Evolutionary conservation across 2,329 filamentous ascomycete species (phyloP).

Genomic region (Botrytis squamosa): DNA sequence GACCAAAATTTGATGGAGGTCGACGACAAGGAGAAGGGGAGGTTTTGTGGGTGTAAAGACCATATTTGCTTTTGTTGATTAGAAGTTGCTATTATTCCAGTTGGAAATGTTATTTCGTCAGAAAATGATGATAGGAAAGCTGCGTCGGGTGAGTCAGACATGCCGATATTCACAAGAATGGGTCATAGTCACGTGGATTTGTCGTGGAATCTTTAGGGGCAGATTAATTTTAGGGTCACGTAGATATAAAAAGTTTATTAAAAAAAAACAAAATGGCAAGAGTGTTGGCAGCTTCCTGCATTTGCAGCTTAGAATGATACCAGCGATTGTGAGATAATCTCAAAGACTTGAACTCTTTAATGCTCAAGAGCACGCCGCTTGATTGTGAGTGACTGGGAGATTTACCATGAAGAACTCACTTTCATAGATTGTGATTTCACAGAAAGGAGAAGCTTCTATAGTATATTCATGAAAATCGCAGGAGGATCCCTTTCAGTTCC

Average conservation of each 20-base stretch:
- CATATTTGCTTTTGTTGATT: not conserved
- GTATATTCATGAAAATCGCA: fast-evolving
- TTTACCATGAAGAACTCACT: not conserved
- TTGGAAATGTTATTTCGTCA: not conserved
- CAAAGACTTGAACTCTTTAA: not conserved
- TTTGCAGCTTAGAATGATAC: not conserved
- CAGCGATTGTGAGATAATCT: not conserved
- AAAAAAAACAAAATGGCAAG: too few species aligned
- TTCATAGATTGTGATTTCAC: not conserved
- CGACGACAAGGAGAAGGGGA: conserved; percentile 30
- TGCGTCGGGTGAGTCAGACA: not conserved
- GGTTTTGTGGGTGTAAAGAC: not conserved
- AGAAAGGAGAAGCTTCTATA: not conserved
- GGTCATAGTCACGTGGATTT: not conserved
- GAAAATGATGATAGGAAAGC: not conserved
- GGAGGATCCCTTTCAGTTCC: not conserved
- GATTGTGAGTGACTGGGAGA: not conserved
- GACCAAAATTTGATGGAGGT: conserved; percentile 31
- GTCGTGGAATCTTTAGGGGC: not conserved
- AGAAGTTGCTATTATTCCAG: not conserved
- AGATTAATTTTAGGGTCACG: not conserved
- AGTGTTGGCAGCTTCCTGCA: not conserved
- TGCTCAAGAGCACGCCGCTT: not conserved
- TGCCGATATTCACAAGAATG: not conserved
- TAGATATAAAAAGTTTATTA: not conserved